Conservation (phyloP, 345 rosid genomes). For the Abelmoschus esculentus region DNA sequence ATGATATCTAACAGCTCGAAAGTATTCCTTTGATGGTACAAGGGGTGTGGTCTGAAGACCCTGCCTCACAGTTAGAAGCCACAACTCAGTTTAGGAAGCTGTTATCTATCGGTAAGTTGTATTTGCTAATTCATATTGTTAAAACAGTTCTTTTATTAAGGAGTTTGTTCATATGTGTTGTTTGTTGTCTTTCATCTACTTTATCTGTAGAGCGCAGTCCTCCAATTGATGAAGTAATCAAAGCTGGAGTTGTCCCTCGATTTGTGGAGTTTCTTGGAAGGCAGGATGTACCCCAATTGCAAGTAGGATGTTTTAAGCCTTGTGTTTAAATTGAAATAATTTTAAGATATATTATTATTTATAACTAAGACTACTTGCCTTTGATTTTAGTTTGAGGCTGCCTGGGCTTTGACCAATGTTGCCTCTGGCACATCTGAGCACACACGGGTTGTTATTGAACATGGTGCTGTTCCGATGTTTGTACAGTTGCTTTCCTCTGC, state of each 20-base stretch:
- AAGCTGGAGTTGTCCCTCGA: conserved; percentile 67
- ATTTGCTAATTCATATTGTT: conserved; percentile 1
- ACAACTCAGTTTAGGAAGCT: conserved; percentile 77
- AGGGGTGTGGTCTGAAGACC: conserved; percentile 69
- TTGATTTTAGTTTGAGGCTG: conserved; percentile 38
- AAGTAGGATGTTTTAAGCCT: conserved; percentile 33
- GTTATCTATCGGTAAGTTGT: conserved; percentile 54
- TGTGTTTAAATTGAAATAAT: conserved; percentile 26
- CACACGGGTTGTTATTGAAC: conserved; percentile 72
- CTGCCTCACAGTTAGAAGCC: conserved; percentile 57
- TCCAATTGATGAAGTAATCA: conserved; percentile 84
- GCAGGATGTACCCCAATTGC: conserved; percentile 67
- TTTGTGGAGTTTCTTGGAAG: conserved; percentile 79
- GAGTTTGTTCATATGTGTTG: background rate
- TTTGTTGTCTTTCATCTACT: conserved; percentile 5
- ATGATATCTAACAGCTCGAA: conserved; percentile 50
- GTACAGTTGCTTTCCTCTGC: conserved; percentile 74
- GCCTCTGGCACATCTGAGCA: conserved; percentile 83
- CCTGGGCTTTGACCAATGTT: conserved; percentile 67
- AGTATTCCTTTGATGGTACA: conserved; percentile 66
- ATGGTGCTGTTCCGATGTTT: conserved; percentile 71
- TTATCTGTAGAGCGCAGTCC: conserved; percentile 64
- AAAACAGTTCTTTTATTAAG: background rate
- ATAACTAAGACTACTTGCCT: conserved; percentile 11
- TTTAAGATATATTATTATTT: background rate